Evolutionary conservation across 1,284 basidiomycete species (phyloP), one percentile per base, ranked within the genome.

Genomic region (Irpex rosettiformis): DNA sequence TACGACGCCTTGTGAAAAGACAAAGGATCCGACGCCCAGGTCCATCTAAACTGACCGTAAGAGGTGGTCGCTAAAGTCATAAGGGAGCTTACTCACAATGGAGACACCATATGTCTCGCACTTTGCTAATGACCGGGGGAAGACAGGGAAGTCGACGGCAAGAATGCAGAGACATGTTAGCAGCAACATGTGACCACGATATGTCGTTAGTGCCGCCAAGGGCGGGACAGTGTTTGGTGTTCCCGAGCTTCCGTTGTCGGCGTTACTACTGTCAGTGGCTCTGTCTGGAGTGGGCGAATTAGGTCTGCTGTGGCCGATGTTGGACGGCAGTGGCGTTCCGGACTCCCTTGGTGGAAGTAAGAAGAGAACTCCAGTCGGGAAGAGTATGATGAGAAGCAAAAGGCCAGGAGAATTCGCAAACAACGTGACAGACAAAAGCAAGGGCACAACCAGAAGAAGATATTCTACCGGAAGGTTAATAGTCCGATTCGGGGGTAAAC

Each of bases 81-180:
- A 22, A 16, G 24, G 3, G 24, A n/a, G n/a, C n/a, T n/a, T n/a
- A 79, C 86, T 65, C 64, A 95, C 94, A 72, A 97, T 67, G 22
- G 94, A 96, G 0, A 94, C 93, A 0, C 97, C 97, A 75, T 86
- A 98, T 0, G 91, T 90, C 74, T 99, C 96, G 68, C 94, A 96
- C 71, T 99, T 99, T 8, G 90, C 94, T 53, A 97, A 81, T 6
- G 76, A 74, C 11, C 97, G 83, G 0, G 96, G 96, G 68, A 98
- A 99, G 24, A 96, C 81, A 0, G 84, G 84, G 68, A 99, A 99
- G 70, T 99, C 97, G 52, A 99, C 96, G 0, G 97, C 96, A 6
- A 99, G 83, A 62, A 99, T 99, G 42, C 88, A 89, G 47, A 97
- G 80, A 43, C 91, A 76, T 0, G 97, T 98, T 80, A 99, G 85